A percentile compares a stretch with the other conserved stretches of the same genome.
Conservation (phyloP, 108 stramenopile genomes). For the Fragilaria radians region DNA sequence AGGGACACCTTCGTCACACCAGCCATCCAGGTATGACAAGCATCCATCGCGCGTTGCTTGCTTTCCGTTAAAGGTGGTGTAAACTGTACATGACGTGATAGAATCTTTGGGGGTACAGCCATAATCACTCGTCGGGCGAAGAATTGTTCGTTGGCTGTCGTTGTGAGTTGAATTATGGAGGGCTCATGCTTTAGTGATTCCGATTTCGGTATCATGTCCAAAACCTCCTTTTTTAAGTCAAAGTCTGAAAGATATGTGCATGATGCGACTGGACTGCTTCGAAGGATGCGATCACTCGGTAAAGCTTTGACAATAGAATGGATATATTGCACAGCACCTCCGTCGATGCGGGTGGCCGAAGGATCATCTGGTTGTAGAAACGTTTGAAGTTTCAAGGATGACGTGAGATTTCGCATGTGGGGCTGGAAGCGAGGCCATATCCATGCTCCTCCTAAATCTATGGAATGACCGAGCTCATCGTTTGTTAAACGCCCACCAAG, state of each 20-base stretch:
- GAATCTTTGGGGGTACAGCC: constrained; percentile 39
- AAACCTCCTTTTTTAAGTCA: neutral
- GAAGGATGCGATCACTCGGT: constrained; percentile 10
- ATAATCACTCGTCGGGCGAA: constrained; percentile 30
- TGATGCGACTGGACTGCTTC: constrained; percentile 13
- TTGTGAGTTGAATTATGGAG: neutral
- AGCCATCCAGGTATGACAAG: constrained; percentile 55
- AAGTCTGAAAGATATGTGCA: constrained; percentile 8
- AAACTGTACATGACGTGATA: constrained; percentile 27
- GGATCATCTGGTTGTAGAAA: constrained; percentile 44
- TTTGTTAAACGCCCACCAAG: constrained; percentile 49
- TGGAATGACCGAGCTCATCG: constrained; percentile 18
- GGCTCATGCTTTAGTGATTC: constrained; percentile 5
- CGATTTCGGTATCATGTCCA: neutral
- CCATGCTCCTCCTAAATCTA: constrained; percentile 60
- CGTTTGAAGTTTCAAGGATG: constrained; percentile 17
- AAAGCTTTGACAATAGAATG: constrained; percentile 13
- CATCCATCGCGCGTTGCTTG: constrained; percentile 34
- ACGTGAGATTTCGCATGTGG: constrained; percentile 18
- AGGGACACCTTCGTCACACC: constrained; percentile 54
- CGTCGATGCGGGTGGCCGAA: constrained; percentile 33
- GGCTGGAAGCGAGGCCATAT: constrained; percentile 46
- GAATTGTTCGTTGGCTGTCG: constrained; percentile 7
- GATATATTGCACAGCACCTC: constrained; percentile 40
- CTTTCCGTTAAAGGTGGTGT: constrained; percentile 23